Evolutionary conservation across 345 rosid genomes (phyloP).

Genomic region (Euphorbia peplus): DNA sequence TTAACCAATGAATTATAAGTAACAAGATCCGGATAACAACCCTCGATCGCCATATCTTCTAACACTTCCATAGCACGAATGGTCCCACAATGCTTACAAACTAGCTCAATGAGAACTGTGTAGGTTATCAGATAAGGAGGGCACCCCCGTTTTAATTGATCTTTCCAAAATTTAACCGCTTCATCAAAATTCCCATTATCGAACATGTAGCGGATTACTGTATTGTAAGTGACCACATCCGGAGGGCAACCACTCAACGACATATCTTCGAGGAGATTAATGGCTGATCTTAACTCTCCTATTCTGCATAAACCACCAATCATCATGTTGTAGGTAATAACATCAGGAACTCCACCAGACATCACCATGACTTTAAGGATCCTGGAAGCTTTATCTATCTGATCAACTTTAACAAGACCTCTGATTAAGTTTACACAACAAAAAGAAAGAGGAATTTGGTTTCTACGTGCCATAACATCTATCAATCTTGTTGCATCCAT

Average conservation of each 20-base stretch:
- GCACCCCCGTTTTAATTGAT: constrained; percentile 60
- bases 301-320: constrained; percentile 67
- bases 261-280: constrained; percentile 65
- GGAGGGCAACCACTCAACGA: constrained; percentile 75
- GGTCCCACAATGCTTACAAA: constrained; percentile 69
- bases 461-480: constrained; percentile 64
- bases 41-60: constrained; percentile 72
- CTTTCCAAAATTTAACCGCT: constrained; percentile 69
- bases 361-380: constrained; percentile 65
- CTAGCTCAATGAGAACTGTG: constrained; percentile 70
- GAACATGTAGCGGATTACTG: constrained; percentile 64
- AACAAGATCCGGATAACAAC: constrained; percentile 74
- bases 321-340: constrained; percentile 75
- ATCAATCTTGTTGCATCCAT: constrained; percentile 53
- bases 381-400: constrained; percentile 53
- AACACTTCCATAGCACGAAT: constrained; percentile 64
- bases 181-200: constrained; percentile 48
- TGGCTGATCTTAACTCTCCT: constrained; percentile 51
- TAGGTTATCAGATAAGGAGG: constrained; percentile 66
- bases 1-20: constrained; percentile 68
- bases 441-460: constrained; percentile 71
- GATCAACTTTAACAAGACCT: constrained; percentile 50
- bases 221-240: constrained; percentile 71
- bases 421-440: constrained; percentile 70
- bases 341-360: constrained; percentile 85